phyloP scores from a whole-genome alignment of 1,284 basidiomycete species.

The Cryptococcus hybrid region DNA sequence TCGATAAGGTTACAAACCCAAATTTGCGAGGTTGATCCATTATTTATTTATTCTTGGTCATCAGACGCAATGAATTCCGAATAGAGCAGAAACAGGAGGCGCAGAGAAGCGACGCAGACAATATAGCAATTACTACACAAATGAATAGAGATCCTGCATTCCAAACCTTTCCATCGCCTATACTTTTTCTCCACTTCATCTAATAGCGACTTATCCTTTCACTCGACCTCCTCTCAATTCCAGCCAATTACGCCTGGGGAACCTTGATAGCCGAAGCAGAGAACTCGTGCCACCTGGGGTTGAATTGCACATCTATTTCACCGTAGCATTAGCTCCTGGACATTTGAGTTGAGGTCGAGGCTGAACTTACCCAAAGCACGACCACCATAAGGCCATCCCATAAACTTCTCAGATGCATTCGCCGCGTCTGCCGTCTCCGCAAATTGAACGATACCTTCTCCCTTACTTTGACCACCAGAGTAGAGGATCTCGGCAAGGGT shows the following conservation, averaged over 20 bases:
- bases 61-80: too few relatives aligned
- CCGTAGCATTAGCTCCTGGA: not conserved
- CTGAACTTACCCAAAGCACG: conserved; percentile 68
- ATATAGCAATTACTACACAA: too few relatives aligned
- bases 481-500: conserved; percentile 91
- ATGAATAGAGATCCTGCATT: too few relatives aligned
- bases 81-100: too few relatives aligned
- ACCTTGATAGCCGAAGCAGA: conserved; percentile 72
- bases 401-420: conserved; percentile 91
- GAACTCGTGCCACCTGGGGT: conserved; percentile 89
- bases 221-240: too few relatives aligned
- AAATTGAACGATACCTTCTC: conserved; percentile 94
- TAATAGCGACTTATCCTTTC: too few relatives aligned
- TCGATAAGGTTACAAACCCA: too few relatives aligned
- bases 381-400: conserved; percentile 86
- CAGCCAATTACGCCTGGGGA: not conserved
- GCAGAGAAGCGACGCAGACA: too few relatives aligned
- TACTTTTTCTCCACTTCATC: too few relatives aligned
- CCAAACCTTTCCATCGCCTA: too few relatives aligned
- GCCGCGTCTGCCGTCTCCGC: conserved; percentile 83
- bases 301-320: conserved; percentile 75
- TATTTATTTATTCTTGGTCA: too few relatives aligned
- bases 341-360: not conserved
- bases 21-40: too few relatives aligned
- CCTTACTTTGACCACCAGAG: conserved; percentile 86